Percentiles rank a stretch among this genome's conserved stretches.
Evolutionary conservation across 768 basidiomycete genomes (phyloP).

Genomic region (Pleurotus tuber-regium): DNA sequence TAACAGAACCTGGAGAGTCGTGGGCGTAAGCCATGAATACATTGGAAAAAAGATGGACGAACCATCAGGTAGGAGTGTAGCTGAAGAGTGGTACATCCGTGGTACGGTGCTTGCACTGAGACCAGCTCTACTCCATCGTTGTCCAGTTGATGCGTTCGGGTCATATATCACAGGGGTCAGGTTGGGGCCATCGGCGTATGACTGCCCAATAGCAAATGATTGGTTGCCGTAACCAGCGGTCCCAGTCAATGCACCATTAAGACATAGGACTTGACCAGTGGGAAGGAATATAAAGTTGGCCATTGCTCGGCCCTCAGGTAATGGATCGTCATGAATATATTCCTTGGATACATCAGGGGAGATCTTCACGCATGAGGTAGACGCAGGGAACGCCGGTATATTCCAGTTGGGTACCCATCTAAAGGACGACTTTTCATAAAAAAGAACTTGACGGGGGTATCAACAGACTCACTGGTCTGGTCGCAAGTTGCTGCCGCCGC

Average conservation of each 20-base stretch:
- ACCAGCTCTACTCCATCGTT: slow-evolving; percentile 65
- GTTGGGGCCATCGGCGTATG: slow-evolving; percentile 63
- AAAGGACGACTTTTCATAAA: no score
- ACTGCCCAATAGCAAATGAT: slow-evolving; percentile 56
- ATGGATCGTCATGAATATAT: slow-evolving; percentile 63
- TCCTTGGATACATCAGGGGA: slow-evolving; percentile 62
- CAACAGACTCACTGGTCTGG: slow-evolving; percentile 38
- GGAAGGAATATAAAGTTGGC: slow-evolving; percentile 70
- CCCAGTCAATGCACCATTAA: slow-evolving; percentile 68
- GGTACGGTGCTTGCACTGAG: slow-evolving; percentile 59
- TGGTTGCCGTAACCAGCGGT: slow-evolving; percentile 67
- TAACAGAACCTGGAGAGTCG: no score
- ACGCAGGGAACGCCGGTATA: slow-evolving; percentile 53
- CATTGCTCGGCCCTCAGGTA: slow-evolving; percentile 72
- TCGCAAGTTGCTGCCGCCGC: slow-evolving; percentile 71
- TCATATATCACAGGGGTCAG: slow-evolving; percentile 65
- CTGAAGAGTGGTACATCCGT: slow-evolving; percentile 80
- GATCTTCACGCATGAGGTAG: slow-evolving; percentile 75
- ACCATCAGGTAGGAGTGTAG: slow-evolving; percentile 67
- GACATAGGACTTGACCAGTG: slow-evolving; percentile 59
- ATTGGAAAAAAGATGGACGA: no score
- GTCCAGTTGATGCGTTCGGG: slow-evolving; percentile 55
- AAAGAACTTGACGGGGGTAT: slow-evolving; percentile 11
- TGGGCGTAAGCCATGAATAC: no score
- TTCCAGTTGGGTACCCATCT: slow-evolving; percentile 56